Base-by-base conservation (phyloP, 192 early-diverging fungal species). In the Borealophlyctis nickersoniae region DNA sequence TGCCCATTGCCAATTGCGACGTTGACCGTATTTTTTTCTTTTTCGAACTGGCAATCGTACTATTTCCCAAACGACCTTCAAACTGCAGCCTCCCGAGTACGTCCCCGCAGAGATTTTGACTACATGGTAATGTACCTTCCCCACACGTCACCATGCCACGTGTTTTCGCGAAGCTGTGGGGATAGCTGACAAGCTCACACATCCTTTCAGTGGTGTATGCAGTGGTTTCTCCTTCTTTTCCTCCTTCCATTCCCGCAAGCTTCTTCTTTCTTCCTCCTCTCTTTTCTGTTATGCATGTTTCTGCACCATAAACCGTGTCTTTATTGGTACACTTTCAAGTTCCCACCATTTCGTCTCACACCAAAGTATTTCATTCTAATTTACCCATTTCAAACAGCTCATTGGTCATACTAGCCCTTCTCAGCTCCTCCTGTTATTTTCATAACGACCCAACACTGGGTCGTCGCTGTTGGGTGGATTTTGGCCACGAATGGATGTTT, bases 241-340 rank as follows among this genome's bases (percentile, higher is more conserved):
- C 54, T 73, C 11, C 36, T 54, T 34, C 71, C 71, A 19, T 62
- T 74, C 1, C 71, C 71, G 35, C 48, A 52, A 45, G 60, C 66
- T 9, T 52, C 65, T 5, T 57, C 71, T 2, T 16, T 73, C 14
- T 73, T 73, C 60, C 71, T 73, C 16, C 35, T 72, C 9, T 66
- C 58, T 14, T 65, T 71, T 34, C 50, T 73, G 0, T 9, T 71
- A 31, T 65, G 36, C 58, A 48, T 73, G 52, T 54, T 73, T 31
- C 14, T 73, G 3, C 48, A 73, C 7, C 71, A 73, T 52, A 23
- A 56, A 56, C 71, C 71, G 23, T 73, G 71, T 56, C 69, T 61
- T 33, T 73, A 71, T 57, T 73, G 71, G 26, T 71, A 45, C 39
- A 45, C 7, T 13, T 19, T 55, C 31, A 35, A 71, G 0, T 31